Percentiles rank a stretch among this genome's conserved stretches.
Evolutionary conservation across 225 moss, liverwort and hornwort species (phyloP).

Genomic region (Physcomitrellopsis africana): DNA sequence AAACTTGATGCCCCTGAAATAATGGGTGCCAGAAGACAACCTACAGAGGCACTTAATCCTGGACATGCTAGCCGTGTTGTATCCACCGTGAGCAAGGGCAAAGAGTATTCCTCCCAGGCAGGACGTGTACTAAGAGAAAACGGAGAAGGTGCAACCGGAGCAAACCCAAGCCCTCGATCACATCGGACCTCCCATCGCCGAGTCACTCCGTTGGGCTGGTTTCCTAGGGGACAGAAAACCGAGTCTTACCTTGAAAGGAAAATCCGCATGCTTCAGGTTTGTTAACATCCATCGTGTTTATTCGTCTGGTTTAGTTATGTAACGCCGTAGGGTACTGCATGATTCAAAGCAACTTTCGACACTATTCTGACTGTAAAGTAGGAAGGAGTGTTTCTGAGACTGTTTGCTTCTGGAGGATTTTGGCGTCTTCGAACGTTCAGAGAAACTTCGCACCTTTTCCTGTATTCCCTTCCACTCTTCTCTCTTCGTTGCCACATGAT

Average conservation of each 20-base stretch:
- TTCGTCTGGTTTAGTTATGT: background rate
- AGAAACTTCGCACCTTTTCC: too few relatives aligned
- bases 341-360: too few relatives aligned
- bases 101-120: constrained; percentile 31
- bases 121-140: constrained; percentile 33
- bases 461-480: too few relatives aligned
- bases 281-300: background rate
- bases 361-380: too few relatives aligned
- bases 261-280: constrained; percentile 51
- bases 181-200: constrained; percentile 33
- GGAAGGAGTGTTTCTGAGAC: background rate
- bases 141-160: constrained; percentile 22
- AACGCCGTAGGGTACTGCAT: background rate
- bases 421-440: too few relatives aligned
- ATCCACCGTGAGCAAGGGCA: constrained; percentile 25
- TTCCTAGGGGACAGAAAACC: constrained; percentile 46
- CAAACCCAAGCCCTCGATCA: constrained; percentile 36
- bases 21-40: constrained; percentile 29
- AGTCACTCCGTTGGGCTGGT: constrained; percentile 44
- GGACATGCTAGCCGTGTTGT: constrained; percentile 24
- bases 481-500: too few relatives aligned
- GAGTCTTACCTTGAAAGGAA: constrained; percentile 52
- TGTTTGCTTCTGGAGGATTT: background rate
- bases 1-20: constrained; percentile 30
- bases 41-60: constrained; percentile 18